Evolutionary conservation across 345 rosid genomes (phyloP).

Genomic region (thale cress (Arabidopsis thaliana)): DNA sequence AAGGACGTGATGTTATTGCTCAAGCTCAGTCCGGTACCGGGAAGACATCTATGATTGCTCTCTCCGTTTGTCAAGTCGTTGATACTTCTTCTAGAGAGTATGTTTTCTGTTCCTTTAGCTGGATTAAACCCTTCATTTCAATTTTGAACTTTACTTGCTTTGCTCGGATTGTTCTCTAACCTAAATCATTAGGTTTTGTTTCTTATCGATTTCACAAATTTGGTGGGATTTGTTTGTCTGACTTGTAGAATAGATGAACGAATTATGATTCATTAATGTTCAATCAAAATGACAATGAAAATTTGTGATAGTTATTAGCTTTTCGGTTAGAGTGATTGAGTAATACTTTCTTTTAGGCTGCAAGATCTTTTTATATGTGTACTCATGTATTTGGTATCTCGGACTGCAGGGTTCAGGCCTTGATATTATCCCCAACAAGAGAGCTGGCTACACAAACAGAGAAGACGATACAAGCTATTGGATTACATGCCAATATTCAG

Average conservation of each 20-base stretch:
- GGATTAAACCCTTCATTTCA: constrained; percentile 43
- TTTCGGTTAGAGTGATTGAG: not conserved
- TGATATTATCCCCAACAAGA: constrained; percentile 94
- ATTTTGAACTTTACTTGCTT: not conserved
- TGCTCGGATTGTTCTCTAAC: constrained; percentile 1
- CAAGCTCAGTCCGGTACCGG: constrained; percentile 99
- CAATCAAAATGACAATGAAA: not conserved
- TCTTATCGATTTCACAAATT: too few relatives aligned
- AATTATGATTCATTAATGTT: too few relatives aligned
- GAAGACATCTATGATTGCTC: constrained; percentile 95
- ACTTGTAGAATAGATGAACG: not conserved
- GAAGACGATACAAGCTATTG: constrained; percentile 79
- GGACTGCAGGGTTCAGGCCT: constrained; percentile 79
- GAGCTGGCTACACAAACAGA: constrained; percentile 93
- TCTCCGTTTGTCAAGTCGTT: constrained; percentile 84
- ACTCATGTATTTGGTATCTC: not conserved
- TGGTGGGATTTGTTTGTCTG: not conserved
- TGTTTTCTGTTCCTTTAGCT: constrained; percentile 29
- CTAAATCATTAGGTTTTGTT: not conserved
- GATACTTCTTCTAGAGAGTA: constrained; percentile 82
- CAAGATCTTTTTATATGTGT: not conserved
- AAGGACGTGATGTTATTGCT: constrained; percentile 93
- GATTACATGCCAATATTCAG: constrained; percentile 71
- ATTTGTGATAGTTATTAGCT: not conserved
- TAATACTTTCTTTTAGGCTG: not conserved